A percentile compares a stretch with the other conserved stretches of the same genome.
Conservation (phyloP, 495 filamentous ascomycete genomes). For the Viridothelium virens region DNA sequence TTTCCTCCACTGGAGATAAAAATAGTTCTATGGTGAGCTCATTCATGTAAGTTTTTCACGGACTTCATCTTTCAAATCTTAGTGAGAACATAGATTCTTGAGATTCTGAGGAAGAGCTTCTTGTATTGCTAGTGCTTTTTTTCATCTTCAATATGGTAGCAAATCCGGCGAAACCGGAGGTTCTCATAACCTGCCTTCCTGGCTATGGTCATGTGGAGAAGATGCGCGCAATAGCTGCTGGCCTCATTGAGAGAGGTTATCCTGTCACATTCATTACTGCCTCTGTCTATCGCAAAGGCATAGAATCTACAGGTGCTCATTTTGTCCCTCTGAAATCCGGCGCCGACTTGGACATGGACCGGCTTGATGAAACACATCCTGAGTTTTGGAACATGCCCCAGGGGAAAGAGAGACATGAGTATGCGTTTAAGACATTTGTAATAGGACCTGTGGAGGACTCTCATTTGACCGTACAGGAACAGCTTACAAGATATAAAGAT, state of each 20-base stretch:
- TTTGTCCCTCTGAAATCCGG: slow-evolving; percentile 2
- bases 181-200: slow-evolving; percentile 10
- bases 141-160: neutral
- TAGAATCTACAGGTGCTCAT: neutral
- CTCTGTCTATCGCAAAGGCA: slow-evolving; percentile 4
- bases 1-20: no score
- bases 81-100: no score
- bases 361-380: slow-evolving; percentile 5
- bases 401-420: slow-evolving; percentile 8
- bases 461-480: neutral
- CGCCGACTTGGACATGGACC: neutral
- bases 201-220: slow-evolving; percentile 8
- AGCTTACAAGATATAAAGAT: neutral
- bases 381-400: slow-evolving; percentile 7
- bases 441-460: slow-evolving; percentile 6
- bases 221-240: neutral
- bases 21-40: no score
- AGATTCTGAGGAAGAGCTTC: no score
- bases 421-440: neutral
- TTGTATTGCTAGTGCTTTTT: neutral
- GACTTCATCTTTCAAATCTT: no score
- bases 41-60: no score
- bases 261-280: neutral
- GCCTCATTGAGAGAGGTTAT: neutral
- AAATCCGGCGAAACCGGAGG: neutral